Evolutionary conservation across 1,284 basidiomycete species (phyloP), one percentile per base, ranked within the genome.

Genomic region (Sphagnurus paluster): DNA sequence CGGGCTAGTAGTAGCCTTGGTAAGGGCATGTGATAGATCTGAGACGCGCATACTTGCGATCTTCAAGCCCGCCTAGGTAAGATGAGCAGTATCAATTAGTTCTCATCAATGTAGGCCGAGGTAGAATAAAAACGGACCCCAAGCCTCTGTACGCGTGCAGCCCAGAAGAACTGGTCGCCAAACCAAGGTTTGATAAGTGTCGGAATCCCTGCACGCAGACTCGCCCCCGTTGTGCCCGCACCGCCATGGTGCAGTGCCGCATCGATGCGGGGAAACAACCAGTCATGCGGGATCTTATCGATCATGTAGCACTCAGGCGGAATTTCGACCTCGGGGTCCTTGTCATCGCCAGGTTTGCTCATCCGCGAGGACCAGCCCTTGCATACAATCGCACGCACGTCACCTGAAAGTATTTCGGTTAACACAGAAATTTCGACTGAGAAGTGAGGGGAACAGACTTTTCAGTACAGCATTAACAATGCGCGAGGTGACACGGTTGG

Each of bases 151-250:
- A 88, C 82, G 24, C 84, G 73, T 29, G 74, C 75, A 5, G 80
- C 84, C 83, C 87, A 87, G 62, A 87, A 88, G 63, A 76, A 84
- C 60, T 88, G 84, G 56, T 85, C 80, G 14, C 76, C 74, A 56
- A 85, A 86, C 78, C 80, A 85, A 3, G 83, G 83, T 55, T 84
- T 82, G 58, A 91, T 87, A 35, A 90, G 65, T 1, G 87, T 90
- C 2, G 88, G 87, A 29, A 88, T 72, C 0, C 88, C 89, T 13
- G 85, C 84, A 50, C 84, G 66, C 25, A 85, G 64, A 53, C 77
- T 80, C 5, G 82, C 83, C 1, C 82, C 83, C 1, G 84, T 87
- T 0, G 85, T 89, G 21, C 85, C 86, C 2, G 85, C 85, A 16
- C 86, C 85, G 28, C 85, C 85, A 58, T 87, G 84, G 66, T 87